Conservation (phyloP, 805 yeast species). For the Candida pseudofarinosa region DNA sequence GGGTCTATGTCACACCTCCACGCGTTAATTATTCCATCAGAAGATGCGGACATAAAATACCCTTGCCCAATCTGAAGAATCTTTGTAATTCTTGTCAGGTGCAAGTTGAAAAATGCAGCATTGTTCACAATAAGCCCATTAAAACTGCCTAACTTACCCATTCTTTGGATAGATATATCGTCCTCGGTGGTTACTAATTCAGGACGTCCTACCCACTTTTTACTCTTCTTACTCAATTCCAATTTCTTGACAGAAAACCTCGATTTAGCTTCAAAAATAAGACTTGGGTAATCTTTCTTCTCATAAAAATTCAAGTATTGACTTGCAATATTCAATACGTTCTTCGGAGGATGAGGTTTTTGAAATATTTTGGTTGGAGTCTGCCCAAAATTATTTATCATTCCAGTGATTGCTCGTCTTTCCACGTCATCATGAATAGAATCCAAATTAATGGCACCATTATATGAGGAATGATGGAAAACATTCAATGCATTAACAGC, state of each 20-base stretch:
- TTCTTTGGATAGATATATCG: slow-evolving; percentile 32
- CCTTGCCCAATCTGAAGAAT: slow-evolving; percentile 39
- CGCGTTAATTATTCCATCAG: slow-evolving; percentile 57
- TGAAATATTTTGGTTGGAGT: slow-evolving; percentile 74
- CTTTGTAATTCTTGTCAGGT: slow-evolving; percentile 34
- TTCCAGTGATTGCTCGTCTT: slow-evolving; percentile 71
- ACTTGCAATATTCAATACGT: slow-evolving; percentile 32
- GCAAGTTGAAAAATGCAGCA: slow-evolving; percentile 40
- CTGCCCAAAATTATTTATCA: slow-evolving; percentile 89
- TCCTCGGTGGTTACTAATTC: slow-evolving; percentile 33
- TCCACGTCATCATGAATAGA: slow-evolving; percentile 69
- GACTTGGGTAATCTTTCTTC: slow-evolving; percentile 30
- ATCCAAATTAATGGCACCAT: slow-evolving; percentile 78
- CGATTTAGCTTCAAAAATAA: slow-evolving; percentile 42
- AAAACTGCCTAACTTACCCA: slow-evolving; percentile 10
- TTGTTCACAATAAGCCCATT: slow-evolving; percentile 35
- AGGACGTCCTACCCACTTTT: slow-evolving; percentile 53
- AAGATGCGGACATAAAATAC: slow-evolving; percentile 46
- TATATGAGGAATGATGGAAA: slow-evolving; percentile 79
- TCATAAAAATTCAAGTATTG: slow-evolving; percentile 29
- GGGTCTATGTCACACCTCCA: slow-evolving; percentile 45
- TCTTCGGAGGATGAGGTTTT: slow-evolving; percentile 59
- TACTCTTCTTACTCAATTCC: slow-evolving; percentile 38
- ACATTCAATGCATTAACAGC: slow-evolving; percentile 70
- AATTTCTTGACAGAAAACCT: slow-evolving; percentile 39